Evolutionary conservation across 176 grass and related monocot species (phyloP), one percentile per base, ranked within the genome.

Genomic region (Triticum timopheevii): DNA sequence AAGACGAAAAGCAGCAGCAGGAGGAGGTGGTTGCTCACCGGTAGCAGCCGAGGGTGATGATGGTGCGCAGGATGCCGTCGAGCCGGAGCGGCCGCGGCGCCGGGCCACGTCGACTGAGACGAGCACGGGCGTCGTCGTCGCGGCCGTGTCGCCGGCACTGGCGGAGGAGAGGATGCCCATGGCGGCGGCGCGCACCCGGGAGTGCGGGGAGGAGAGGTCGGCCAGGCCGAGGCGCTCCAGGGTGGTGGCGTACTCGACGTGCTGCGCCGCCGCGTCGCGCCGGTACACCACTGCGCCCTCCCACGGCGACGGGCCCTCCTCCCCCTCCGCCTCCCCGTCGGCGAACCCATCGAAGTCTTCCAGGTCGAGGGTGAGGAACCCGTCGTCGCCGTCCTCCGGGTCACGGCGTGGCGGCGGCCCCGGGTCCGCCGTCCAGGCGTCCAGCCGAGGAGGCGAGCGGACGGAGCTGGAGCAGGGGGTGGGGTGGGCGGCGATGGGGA

Each of bases 231-330:
- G 93, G 54, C 91, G 88, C 66, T 95, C 90, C 8, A 98, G 91
- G 27, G 90, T 90, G 75, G 90, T 88, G 85, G 67, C 82, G 75
- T 86, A 95, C 82, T 98, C 90, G 3, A 98, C 45, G 83, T 95
- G 96, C 10, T 80, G 75, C 40, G 84, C 84, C 68, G 86, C 79
- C 20, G 92, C 86, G 80, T 98, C 90, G 67, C 96, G 86, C 22
- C 80, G 93, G 86, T 95, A 98, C n/a, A 95, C 88, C 25, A 95
- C 30, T 45, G 91, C 93, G 7, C 93, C 92, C 69, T 98, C 89
- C 89, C 92, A 95, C 6, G 88, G 96, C 3, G 45, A 88, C 13
- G 35, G 39, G 5, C 59, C 38, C 4, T 73, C 87, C 2, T 89
- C 91, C 13, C 38, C 38, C 0, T 39, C 38, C 34, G 40, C 45